Evolutionary conservation across 1,284 basidiomycete genomes (phyloP), one percentile per base, ranked within the genome.

Genomic region (Tranzscheliella williamsii): DNA sequence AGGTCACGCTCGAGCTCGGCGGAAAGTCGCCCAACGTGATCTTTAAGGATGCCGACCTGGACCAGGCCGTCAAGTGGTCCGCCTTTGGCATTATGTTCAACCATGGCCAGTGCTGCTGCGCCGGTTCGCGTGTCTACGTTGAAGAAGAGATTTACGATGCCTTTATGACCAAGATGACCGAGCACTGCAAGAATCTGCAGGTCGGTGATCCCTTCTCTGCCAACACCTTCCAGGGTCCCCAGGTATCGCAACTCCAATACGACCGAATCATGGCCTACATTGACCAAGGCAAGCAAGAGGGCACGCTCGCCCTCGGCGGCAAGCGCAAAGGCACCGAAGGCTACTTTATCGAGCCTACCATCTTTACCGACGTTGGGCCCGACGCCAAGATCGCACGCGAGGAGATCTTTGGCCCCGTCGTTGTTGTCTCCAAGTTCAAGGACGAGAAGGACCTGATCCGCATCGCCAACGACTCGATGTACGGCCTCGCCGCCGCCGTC

Each of bases 251-350:
- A 40, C 61, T 67, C 20, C 93, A 97, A 79, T 90, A 88, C 70
- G 90, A 96, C 78, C 87, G 90, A 61, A 88, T 93, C 80, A 88
- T 92, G 87, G 82, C 81, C 38, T 93, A 90, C 83, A 92, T 97
- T 79, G 79, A 91, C 54, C 85, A 85, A 15, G 93, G 92, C 21
- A 90, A 87, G 81, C 70, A 85, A 38, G 92, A 92, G 91, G 35
- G 35, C 36, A 68, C 49, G n/a, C 82, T 91, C 23, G 83, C 86
- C 76, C 66, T 82, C 29, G 92, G 92, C 35, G 92, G 93, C 51
- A 50, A 44, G 8, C 61, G 83, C 84, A 55, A 85, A 87, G 35
- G 85, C 32, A 80, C 79, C 8, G 85, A 89, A 72, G 82, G 82
- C 29, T 83, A 80, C 80, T 84, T 75, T 37, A 70, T 79, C 50